Percentiles rank a stretch among this genome's conserved stretches.
phyloP scores from a whole-genome alignment of 495 filamentous ascomycete species.

The Penicillium cosmopolitanum region DNA sequence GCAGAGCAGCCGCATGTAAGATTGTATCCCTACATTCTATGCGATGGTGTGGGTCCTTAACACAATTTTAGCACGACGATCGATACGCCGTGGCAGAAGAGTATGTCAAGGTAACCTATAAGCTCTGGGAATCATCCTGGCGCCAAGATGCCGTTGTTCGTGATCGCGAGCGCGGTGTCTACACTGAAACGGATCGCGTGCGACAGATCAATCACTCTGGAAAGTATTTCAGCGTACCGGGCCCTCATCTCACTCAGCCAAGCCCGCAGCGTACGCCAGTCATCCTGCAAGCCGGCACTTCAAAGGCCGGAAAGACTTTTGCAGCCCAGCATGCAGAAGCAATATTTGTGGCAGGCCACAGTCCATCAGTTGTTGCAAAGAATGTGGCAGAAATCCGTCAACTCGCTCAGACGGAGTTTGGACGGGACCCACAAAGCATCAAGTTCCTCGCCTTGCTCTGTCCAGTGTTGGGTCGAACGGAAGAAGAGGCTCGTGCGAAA shows the following conservation, averaged over 20 bases:
- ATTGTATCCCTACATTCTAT: background rate
- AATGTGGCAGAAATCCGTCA: slow-evolving; percentile 55
- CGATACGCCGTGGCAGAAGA: slow-evolving; percentile 69
- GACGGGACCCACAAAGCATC: slow-evolving; percentile 52
- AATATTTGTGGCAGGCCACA: slow-evolving; percentile 55
- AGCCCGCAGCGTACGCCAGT: slow-evolving; percentile 68
- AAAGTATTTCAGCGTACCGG: slow-evolving; percentile 67
- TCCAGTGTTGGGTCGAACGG: slow-evolving; percentile 55
- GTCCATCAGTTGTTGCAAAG: slow-evolving; percentile 49
- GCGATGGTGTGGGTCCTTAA: slow-evolving; percentile 1
- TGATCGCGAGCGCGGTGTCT: slow-evolving; percentile 57
- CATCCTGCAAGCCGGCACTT: slow-evolving; percentile 67
- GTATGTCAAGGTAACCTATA: slow-evolving; percentile 70
- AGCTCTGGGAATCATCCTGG: slow-evolving; percentile 72
- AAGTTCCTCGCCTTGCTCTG: slow-evolving; percentile 59
- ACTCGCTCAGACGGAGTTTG: slow-evolving; percentile 46
- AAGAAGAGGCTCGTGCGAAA: slow-evolving; percentile 58
- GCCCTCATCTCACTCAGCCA: slow-evolving; percentile 66
- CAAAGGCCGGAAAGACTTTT: slow-evolving; percentile 63
- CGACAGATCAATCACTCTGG: slow-evolving; percentile 68
- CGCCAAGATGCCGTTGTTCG: slow-evolving; percentile 65
- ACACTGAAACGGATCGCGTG: slow-evolving; percentile 62
- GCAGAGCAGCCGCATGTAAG: slow-evolving; percentile 53
- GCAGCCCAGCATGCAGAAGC: slow-evolving; percentile 63
- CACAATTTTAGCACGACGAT: slow-evolving; percentile 61